Percentiles rank a stretch among this genome's conserved stretches.
phyloP scores from a whole-genome alignment of 495 filamentous ascomycete species.

The Hypoxylon crocopeplum region DNA sequence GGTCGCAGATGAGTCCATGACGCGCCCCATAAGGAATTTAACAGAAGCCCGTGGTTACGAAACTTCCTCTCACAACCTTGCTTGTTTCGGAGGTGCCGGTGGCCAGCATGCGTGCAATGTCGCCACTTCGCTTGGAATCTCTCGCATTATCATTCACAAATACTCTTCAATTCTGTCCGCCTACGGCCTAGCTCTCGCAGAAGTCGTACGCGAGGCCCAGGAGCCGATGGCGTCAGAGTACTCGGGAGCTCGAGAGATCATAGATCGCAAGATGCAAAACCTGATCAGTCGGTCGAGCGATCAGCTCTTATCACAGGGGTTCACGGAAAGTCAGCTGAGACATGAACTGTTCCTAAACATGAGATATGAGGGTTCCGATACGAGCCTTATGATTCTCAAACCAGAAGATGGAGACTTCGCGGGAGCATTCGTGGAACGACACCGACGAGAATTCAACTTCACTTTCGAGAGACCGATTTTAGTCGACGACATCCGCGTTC shows the following conservation, averaged over 20 bases:
- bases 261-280: conserved; percentile 63
- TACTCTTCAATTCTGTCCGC: conserved; percentile 96
- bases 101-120: conserved; percentile 97
- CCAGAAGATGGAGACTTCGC: conserved; percentile 80
- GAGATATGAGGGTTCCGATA: conserved; percentile 86
- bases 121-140: conserved; percentile 91
- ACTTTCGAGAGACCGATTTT: conserved; percentile 90
- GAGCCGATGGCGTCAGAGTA: conserved; percentile 76
- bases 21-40: conserved; percentile 85
- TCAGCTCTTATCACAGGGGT: too few relatives aligned
- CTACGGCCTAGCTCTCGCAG: conserved; percentile 95
- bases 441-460: conserved; percentile 95
- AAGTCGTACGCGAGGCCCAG: conserved; percentile 92
- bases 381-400: conserved; percentile 82
- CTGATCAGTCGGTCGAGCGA: too few relatives aligned
- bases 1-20: conserved; percentile 97
- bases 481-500: conserved; percentile 87
- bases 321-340: too few relatives aligned
- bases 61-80: conserved; percentile 85
- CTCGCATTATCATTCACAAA: conserved; percentile 84
- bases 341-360: conserved; percentile 95
- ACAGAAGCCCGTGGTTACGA: conserved; percentile 95
- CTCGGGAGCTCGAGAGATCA: conserved; percentile 59
- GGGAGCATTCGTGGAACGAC: conserved; percentile 81
- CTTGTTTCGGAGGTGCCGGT: conserved; percentile 93